Evolutionary conservation across 1,284 basidiomycete genomes (phyloP), one percentile per base, ranked within the genome.

Genomic region (Takashimella tepidaria): DNA sequence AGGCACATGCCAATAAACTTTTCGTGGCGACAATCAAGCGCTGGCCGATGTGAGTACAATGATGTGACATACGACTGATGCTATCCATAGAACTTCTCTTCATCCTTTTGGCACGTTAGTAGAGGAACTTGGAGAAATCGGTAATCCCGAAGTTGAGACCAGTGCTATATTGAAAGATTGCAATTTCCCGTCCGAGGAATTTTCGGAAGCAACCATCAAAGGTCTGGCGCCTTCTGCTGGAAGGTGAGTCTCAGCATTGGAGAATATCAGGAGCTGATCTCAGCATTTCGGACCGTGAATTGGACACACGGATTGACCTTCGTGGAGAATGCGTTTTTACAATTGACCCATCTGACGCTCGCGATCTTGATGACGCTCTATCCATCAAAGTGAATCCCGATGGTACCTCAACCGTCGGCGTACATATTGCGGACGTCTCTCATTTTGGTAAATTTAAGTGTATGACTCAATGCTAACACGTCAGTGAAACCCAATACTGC

Each of bases 21-120:
- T 98, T 98, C 69, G 92, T 98, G 57, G 93, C 95, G 21, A 97
- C 92, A 72, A 98, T 98, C 79, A 99, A 98, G 77, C 88, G 96
- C 55, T 83, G 81, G 81, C 81, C 81, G 25, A 82, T 81, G 65
- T 67, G 49, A 58, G 65, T 62, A 16, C n/a, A n/a, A n/a, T n/a
- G n/a, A 31, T n/a, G n/a, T n/a, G n/a, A n/a, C n/a, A n/a, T n/a
- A n/a, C n/a, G n/a, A n/a, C n/a, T n/a, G n/a, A n/a, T n/a, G n/a
- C n/a, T n/a, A n/a, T n/a, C n/a, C n/a, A n/a, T 47, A 91, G 91
- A 71, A 96, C 92, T 63, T 97, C 92, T 49, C 83, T 99, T 37
- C 96, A 99, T 82, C 96, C 96, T 19, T 99, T 99, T 74, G 96
- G 96, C 58, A 96, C 95, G 27, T 80, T 99, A 40, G 95, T 98